Evolutionary conservation across 2,329 filamentous ascomycete genomes (phyloP), one percentile per base, ranked within the genome.

Genomic region (Colletotrichum sidae): DNA sequence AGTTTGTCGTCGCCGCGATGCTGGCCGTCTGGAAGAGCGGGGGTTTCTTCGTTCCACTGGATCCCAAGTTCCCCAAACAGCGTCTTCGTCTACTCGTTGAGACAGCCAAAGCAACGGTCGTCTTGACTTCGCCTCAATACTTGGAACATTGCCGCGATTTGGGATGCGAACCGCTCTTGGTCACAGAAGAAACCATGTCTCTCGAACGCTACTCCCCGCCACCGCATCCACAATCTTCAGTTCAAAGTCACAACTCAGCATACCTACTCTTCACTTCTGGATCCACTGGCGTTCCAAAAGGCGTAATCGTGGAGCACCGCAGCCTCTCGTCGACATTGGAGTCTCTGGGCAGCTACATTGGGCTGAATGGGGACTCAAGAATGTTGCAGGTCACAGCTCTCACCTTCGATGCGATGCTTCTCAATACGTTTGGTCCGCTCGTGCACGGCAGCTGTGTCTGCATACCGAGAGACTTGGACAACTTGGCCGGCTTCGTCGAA

Each of bases 211-310:
- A 13, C n/a, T n/a, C 12, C 6, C 17, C 15, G 11, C 9, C 17
- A 25, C 25, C 25, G 25, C 25, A 25, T 25, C 8, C 15, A 6
- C 37, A 45, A 8, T n/a, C 52, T 15, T 17, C 52, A 6, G 42
- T 53, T 10, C 15, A 38, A 6, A 47, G 53, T 3, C 11, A 17
- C 41, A 68, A 68, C 46, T 58, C 68, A 0, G 71, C 71, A 1
- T 75, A 72, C 38, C 57, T 73, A 0, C 55, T 75, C 13, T 76
- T 73, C 44, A 76, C 74, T 0, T 75, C 73, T 0, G 73, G 74
- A 2, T 71, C 64, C 1, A 73, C 74, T 0, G 74, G 73, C 1
- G 60, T 61, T 11, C 73, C 55, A 4, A 75, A 76, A n/a, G 74
- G 72, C 6, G 68, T 70, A 6, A 44, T 74, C 7, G 65, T 75